phyloP scores from a whole-genome alignment of 2,329 filamentous ascomycete genomes.

The Ophiosphaerella herpotricha region DNA sequence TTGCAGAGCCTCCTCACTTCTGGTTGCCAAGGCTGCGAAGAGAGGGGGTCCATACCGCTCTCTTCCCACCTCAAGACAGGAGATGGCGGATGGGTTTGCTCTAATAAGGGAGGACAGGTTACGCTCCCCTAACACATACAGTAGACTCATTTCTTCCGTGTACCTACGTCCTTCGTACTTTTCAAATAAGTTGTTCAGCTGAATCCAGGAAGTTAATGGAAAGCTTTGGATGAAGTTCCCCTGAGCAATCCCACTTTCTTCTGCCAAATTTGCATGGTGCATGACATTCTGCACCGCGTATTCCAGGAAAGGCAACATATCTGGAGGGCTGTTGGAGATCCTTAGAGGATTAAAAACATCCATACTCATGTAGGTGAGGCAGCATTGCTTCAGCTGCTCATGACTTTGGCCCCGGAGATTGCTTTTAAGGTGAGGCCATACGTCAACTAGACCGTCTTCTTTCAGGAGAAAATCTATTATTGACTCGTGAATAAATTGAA shows the following conservation, averaged over 20 bases:
- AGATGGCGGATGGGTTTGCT: slow-evolving; percentile 23
- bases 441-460: not conserved
- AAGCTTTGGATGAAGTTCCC: slow-evolving; percentile 23
- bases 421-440: no score
- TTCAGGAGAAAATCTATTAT: slow-evolving; percentile 7
- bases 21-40: slow-evolving; percentile 42
- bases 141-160: slow-evolving; percentile 14
- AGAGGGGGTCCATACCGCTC: slow-evolving; percentile 42
- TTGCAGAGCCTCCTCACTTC: no score
- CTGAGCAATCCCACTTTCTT: slow-evolving; percentile 23
- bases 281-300: slow-evolving; percentile 53
- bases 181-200: slow-evolving; percentile 38
- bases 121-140: slow-evolving; percentile 18
- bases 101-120: slow-evolving; percentile 35
- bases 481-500: slow-evolving; percentile 8
- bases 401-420: no score
- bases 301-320: slow-evolving; percentile 52
- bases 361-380: no score
- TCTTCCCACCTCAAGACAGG: slow-evolving; percentile 20
- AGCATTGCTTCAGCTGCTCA: no score
- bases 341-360: no score
- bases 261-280: slow-evolving; percentile 47
- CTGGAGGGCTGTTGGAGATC: not conserved
- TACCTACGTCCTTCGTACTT: slow-evolving; percentile 19
- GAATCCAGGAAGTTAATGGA: slow-evolving; percentile 29